Evolutionary conservation across 2,329 filamentous ascomycete species (phyloP).

Genomic region (Fusarium mangiferae): DNA sequence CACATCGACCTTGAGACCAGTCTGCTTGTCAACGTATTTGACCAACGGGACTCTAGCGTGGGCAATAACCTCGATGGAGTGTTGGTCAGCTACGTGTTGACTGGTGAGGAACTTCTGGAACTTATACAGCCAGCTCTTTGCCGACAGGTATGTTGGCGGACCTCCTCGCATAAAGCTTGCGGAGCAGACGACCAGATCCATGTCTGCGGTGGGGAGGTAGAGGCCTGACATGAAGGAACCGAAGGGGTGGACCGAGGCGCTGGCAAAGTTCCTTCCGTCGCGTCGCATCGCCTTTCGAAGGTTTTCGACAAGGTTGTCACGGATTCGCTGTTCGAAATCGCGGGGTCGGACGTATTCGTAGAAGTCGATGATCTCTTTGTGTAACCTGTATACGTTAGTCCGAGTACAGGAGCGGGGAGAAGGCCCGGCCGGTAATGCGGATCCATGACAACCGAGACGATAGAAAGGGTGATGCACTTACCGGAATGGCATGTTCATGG

Average conservation of each 20-base stretch:
- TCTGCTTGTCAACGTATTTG: slow-evolving; percentile 85
- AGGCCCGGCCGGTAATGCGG: too few relatives aligned
- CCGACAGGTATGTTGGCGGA: slow-evolving; percentile 57
- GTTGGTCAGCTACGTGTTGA: slow-evolving; percentile 65
- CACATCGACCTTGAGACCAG: slow-evolving; percentile 86
- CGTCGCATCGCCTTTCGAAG: slow-evolving; percentile 69
- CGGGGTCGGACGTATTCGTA: slow-evolving; percentile 85
- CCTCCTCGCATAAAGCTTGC: slow-evolving; percentile 65
- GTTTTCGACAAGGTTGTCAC: slow-evolving; percentile 76
- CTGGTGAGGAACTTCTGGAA: slow-evolving; percentile 70
- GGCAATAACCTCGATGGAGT: slow-evolving; percentile 74
- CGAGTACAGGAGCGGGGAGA: not conserved
- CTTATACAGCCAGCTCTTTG: slow-evolving; percentile 67
- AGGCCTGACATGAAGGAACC: slow-evolving; percentile 93
- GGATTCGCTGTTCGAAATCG: slow-evolving; percentile 79
- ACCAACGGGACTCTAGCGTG: slow-evolving; percentile 88
- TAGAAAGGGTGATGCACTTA: slow-evolving; percentile 49
- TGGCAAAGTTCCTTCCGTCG: slow-evolving; percentile 60
- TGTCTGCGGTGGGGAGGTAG: slow-evolving; percentile 79
- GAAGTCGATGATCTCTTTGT: slow-evolving; percentile 91
- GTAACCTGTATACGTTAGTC: slow-evolving; percentile 65
- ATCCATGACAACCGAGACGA: not conserved
- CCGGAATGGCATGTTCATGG: slow-evolving; percentile 66
- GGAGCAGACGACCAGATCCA: slow-evolving; percentile 88
- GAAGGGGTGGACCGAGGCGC: slow-evolving; percentile 77